phyloP scores from a whole-genome alignment of 1,139 yeast species.

The Debaryomyces subglobosus region DNA sequence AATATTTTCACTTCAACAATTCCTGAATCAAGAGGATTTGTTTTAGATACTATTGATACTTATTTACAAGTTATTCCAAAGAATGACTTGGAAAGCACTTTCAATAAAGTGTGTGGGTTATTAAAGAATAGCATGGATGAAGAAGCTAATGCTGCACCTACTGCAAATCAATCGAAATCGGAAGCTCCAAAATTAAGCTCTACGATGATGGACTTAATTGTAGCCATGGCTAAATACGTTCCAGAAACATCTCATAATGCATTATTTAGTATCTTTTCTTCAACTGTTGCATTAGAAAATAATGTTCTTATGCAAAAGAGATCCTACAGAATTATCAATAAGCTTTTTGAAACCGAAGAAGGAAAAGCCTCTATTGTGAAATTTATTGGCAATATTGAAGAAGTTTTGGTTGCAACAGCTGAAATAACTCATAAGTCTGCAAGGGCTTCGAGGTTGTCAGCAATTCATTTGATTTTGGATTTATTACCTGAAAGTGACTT shows the following conservation, averaged over 20 bases:
- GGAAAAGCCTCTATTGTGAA: constrained; percentile 57
- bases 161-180: constrained; percentile 21
- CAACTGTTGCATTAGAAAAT: constrained; percentile 56
- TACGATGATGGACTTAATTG: constrained; percentile 90
- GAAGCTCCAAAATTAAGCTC: constrained; percentile 60
- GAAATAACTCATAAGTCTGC: constrained; percentile 72
- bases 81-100: constrained; percentile 71
- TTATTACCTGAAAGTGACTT: constrained; percentile 64
- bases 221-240: constrained; percentile 82
- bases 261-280: constrained; percentile 73
- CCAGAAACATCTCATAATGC: constrained; percentile 73
- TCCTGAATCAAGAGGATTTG: constrained; percentile 81
- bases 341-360: constrained; percentile 66
- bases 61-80: constrained; percentile 72
- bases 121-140: constrained; percentile 76
- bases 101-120: constrained; percentile 81
- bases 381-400: constrained; percentile 62
- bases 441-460: constrained; percentile 75
- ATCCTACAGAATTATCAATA: constrained; percentile 79
- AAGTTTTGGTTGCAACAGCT: constrained; percentile 59
- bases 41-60: constrained; percentile 82
- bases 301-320: constrained; percentile 84
- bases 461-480: constrained; percentile 63
- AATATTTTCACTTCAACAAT: constrained; percentile 87
- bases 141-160: constrained; percentile 35